Conservation (phyloP, 495 filamentous ascomycete genomes). For the Hyaloscypha hepaticicola region DNA sequence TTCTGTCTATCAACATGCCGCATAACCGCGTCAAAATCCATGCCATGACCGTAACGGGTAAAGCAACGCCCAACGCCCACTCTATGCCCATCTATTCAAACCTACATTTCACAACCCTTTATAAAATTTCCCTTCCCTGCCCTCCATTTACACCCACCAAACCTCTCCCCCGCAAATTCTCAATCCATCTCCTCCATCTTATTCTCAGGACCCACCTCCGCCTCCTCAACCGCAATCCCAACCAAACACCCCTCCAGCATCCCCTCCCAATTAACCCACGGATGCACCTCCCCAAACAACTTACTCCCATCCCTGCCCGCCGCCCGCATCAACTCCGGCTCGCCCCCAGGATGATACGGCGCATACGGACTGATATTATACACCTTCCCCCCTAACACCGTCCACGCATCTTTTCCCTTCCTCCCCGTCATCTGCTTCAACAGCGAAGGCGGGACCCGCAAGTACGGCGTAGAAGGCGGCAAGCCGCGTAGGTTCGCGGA, state of each 20-base stretch:
- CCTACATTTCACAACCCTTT: not conserved
- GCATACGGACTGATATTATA: slow-evolving; percentile 93
- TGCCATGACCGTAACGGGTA: not conserved
- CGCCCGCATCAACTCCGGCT: slow-evolving; percentile 75
- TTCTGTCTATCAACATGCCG: slow-evolving; percentile 9
- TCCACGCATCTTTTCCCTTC: slow-evolving; percentile 85
- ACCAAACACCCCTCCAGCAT: slow-evolving; percentile 86
- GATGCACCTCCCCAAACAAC: slow-evolving; percentile 89
- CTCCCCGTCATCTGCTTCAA: slow-evolving; percentile 74
- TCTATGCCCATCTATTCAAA: slow-evolving; percentile 5
- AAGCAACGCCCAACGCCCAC: slow-evolving; percentile 13
- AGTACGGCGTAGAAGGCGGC: slow-evolving; percentile 42
- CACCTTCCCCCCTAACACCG: slow-evolving; percentile 76
- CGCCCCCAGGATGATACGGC: slow-evolving; percentile 89
- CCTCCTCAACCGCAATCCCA: slow-evolving; percentile 80
- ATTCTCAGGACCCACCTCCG: slow-evolving; percentile 44
- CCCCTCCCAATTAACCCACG: slow-evolving; percentile 97
- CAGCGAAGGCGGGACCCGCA: slow-evolving; percentile 72
- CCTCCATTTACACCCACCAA: not conserved
- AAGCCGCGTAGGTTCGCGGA: slow-evolving; percentile 64
- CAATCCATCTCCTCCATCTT: slow-evolving; percentile 72
- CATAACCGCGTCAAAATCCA: not conserved
- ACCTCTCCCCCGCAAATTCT: not conserved
- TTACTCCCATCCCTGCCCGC: slow-evolving; percentile 76
- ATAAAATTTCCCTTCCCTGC: not conserved